Conservation (phyloP, 2,329 filamentous ascomycete species). For the Ascochyta viciae-villosae region DNA sequence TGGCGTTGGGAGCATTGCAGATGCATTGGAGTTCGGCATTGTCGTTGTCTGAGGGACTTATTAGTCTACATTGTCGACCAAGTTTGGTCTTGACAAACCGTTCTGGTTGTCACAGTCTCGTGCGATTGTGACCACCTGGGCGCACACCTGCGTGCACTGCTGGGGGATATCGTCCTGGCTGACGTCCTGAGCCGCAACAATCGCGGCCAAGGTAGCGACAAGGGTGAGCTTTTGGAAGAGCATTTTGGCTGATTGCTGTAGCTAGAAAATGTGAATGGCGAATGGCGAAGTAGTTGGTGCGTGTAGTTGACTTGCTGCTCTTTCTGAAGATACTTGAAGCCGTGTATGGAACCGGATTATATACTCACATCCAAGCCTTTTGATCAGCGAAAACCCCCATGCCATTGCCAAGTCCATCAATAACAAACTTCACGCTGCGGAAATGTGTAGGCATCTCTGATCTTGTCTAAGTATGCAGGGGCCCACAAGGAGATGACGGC, state of each 20-base stretch:
- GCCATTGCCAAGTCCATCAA: slow-evolving; percentile 4
- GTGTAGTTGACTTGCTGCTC: background rate
- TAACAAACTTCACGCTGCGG: background rate
- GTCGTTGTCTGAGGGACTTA: slow-evolving; percentile 24
- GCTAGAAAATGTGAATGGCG: background rate
- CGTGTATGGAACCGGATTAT: background rate
- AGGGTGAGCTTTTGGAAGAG: slow-evolving; percentile 36
- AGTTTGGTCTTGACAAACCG: slow-evolving; percentile 16
- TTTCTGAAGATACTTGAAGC: background rate
- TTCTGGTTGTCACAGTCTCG: slow-evolving; percentile 33
- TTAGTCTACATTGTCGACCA: background rate
- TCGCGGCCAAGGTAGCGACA: slow-evolving; percentile 27
- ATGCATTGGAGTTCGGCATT: slow-evolving; percentile 36
- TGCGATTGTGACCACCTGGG: slow-evolving; percentile 31
- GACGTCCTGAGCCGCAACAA: slow-evolving; percentile 37
- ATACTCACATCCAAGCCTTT: slow-evolving; percentile 3
- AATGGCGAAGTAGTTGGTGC: background rate
- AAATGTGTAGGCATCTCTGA: background rate
- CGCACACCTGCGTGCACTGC: slow-evolving; percentile 39
- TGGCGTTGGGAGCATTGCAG: slow-evolving; percentile 36
- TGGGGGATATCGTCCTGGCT: slow-evolving; percentile 39
- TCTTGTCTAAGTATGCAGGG: slow-evolving; percentile 6
- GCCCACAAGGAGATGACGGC: slow-evolving; percentile 3
- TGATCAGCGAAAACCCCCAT: background rate
- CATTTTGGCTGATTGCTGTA: slow-evolving; percentile 21